Evolutionary conservation across 2,329 filamentous ascomycete species (phyloP).

Genomic region (Fonsecaea pedrosoi): DNA sequence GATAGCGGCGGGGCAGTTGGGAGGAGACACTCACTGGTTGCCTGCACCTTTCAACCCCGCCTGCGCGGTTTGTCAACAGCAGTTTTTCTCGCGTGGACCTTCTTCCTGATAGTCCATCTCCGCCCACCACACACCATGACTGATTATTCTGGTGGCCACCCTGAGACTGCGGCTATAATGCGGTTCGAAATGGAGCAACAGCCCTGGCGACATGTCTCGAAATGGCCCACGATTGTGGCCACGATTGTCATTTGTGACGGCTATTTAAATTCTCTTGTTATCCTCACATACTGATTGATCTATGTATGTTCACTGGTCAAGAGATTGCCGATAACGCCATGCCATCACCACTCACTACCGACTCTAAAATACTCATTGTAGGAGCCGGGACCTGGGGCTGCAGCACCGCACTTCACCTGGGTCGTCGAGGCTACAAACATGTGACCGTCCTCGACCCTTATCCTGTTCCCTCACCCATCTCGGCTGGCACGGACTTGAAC

Average conservation of each 20-base stretch:
- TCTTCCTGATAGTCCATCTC: conserved; percentile 2
- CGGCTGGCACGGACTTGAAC: conserved; percentile 57
- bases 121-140: background rate
- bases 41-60: background rate
- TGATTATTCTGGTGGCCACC: background rate
- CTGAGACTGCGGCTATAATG: background rate
- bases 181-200: background rate
- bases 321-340: background rate
- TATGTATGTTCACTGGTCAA: background rate
- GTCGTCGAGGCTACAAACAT: conserved; percentile 54
- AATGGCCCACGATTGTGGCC: background rate
- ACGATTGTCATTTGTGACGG: background rate
- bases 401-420: conserved; percentile 49
- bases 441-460: conserved; percentile 59
- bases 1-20: background rate
- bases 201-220: background rate
- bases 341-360: conserved; percentile 3
- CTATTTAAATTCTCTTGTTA: background rate
- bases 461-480: conserved; percentile 55
- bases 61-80: background rate
- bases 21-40: background rate
- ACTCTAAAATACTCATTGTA: conserved; percentile 48
- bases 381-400: conserved; percentile 63
- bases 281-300: background rate
- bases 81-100: conserved; percentile 12